Conservation (phyloP, 176 grass and related monocot species). For the Panicum miliaceum region DNA sequence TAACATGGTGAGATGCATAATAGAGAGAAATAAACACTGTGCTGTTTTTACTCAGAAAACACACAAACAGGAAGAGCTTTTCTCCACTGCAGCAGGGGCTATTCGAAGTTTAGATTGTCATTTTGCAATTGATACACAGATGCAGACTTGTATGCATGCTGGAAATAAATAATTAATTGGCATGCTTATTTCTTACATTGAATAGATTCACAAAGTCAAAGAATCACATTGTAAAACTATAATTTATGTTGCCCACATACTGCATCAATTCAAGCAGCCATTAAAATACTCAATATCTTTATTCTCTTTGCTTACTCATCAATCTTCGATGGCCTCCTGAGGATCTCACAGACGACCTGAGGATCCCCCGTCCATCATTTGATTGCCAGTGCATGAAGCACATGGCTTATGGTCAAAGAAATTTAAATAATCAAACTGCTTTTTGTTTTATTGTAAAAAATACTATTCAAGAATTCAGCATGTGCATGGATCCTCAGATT, state of each 20-base stretch:
- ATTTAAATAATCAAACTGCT: conserved; percentile 14
- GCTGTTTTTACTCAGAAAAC: background rate
- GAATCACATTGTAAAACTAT: background rate
- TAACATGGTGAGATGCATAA: background rate
- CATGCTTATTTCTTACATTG: conserved; percentile 23
- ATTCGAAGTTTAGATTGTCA: background rate
- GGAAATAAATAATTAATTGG: background rate
- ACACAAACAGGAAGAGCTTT: conserved; percentile 3
- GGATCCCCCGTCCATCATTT: conserved; percentile 5
- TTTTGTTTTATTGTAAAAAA: conserved; percentile 8
- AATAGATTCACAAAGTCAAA: conserved; percentile 35
- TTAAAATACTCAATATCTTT: conserved; percentile 30
- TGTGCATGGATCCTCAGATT: conserved; percentile 20
- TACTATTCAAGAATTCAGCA: background rate
- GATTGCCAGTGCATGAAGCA: conserved; percentile 28
- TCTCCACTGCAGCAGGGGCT: conserved; percentile 3
- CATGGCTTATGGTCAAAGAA: conserved; percentile 22
- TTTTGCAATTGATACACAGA: conserved; percentile 17
- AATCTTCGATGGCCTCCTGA: conserved; percentile 6
- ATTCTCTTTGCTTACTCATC: conserved; percentile 26
- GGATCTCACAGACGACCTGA: background rate
- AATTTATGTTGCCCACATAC: conserved; percentile 1
- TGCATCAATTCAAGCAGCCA: conserved; percentile 30
- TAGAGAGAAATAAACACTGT: background rate
- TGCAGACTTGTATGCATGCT: conserved; percentile 9